A percentile compares a stretch with the other conserved stretches of the same genome.
Conservation (phyloP, 2,329 filamentous ascomycete genomes). For the Neonectria punicea region DNA sequence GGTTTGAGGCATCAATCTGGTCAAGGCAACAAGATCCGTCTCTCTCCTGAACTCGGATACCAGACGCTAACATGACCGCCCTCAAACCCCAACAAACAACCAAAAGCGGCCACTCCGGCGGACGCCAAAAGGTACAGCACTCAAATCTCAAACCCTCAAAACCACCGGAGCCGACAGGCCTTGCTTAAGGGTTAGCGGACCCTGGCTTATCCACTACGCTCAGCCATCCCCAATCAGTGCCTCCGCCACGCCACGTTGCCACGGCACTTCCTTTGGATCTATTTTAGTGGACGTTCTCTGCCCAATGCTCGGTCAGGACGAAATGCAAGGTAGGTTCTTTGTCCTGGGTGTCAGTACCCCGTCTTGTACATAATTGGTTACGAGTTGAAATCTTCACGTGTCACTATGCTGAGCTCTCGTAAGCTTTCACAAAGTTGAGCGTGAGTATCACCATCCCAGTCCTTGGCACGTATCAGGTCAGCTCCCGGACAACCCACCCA, state of each 20-base stretch:
- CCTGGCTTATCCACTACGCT: constrained; percentile 9
- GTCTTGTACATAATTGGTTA: too few relatives aligned
- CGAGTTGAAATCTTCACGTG: background rate
- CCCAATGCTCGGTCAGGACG: background rate
- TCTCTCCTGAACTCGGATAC: background rate
- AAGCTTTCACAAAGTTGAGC: background rate
- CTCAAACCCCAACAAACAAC: constrained; percentile 17
- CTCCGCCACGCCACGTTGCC: constrained; percentile 45
- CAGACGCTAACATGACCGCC: background rate
- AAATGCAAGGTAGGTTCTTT: background rate
- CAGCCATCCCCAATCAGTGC: constrained; percentile 40
- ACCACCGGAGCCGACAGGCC: constrained; percentile 10
- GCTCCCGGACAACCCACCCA: background rate
- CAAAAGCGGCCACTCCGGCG: constrained; percentile 6
- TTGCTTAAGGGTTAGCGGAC: constrained; percentile 8
- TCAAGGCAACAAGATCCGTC: background rate
- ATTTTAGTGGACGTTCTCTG: constrained; percentile 36
- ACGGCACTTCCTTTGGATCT: constrained; percentile 41
- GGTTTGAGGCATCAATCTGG: background rate
- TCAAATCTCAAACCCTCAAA: background rate
- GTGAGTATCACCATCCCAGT: background rate
- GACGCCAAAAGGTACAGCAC: constrained; percentile 2
- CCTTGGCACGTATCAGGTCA: background rate
- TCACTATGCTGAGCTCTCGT: constrained; percentile 17
- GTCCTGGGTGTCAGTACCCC: background rate